Percentiles rank a stretch among this genome's conserved stretches.
Conservation (phyloP, 441 rosid species). For the Eruca vesicaria region DNA sequence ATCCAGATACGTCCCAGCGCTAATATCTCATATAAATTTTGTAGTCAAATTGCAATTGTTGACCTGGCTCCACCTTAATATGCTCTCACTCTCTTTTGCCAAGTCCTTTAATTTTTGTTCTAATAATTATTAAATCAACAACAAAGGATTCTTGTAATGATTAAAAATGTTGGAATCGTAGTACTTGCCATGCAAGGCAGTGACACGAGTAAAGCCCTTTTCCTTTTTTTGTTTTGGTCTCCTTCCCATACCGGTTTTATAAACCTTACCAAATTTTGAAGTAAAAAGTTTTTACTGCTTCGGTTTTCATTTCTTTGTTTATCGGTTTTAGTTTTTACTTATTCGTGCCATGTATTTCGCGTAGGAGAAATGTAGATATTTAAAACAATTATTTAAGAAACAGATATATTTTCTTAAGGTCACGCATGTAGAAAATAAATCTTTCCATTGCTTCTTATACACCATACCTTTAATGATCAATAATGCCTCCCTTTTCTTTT, state of each 20-base stretch:
- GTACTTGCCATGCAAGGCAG: constrained; percentile 30
- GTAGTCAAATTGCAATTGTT: not conserved
- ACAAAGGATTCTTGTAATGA: constrained; percentile 21
- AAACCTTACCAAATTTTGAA: not conserved
- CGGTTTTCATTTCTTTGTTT: not conserved
- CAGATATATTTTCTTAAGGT: constrained; percentile 17
- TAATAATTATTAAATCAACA: constrained; percentile 19
- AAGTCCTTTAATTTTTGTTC: not conserved
- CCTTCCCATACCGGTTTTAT: not conserved
- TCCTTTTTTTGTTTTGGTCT: not conserved
- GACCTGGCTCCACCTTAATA: constrained; percentile 21
- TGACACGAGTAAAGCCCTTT: constrained; percentile 31
- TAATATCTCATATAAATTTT: too few relatives aligned
- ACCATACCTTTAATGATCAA: constrained; percentile 35
- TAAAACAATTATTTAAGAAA: not conserved
- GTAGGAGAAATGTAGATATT: constrained; percentile 12
- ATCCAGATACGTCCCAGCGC: too few relatives aligned
- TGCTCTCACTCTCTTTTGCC: constrained; percentile 9
- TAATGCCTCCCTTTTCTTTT: constrained; percentile 18
- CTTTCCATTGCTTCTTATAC: constrained; percentile 28
- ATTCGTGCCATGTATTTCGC: not conserved
- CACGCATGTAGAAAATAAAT: constrained; percentile 21
- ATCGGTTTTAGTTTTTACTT: not conserved
- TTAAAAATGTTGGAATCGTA: not conserved
- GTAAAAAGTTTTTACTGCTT: not conserved